phyloP scores from a whole-genome alignment of 2,329 filamentous ascomycete genomes.

The Apiospora malaysiana region DNA sequence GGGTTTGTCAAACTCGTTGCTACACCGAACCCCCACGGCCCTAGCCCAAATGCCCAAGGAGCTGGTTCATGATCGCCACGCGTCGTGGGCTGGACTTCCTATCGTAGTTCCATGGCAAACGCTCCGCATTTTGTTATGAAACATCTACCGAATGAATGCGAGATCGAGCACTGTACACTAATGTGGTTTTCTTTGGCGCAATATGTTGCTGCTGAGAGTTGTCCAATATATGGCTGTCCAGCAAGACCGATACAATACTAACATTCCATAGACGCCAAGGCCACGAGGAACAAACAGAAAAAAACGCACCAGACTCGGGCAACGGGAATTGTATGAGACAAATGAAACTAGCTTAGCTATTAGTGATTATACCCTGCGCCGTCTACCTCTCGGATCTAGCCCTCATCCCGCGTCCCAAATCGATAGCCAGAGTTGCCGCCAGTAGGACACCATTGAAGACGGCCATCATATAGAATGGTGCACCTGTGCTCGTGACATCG shows the following conservation, averaged over 20 bases:
- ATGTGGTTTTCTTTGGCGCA: too few species aligned
- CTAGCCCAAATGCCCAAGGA: too few species aligned
- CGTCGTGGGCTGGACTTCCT: too few species aligned
- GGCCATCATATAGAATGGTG: slow-evolving; percentile 95
- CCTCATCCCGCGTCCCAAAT: slow-evolving; percentile 41
- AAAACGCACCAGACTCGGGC: not conserved
- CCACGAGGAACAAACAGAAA: not conserved
- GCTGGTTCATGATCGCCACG: too few species aligned
- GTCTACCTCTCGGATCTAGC: slow-evolving; percentile 4
- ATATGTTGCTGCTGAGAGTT: too few species aligned
- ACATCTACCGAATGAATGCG: too few species aligned
- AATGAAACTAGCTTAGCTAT: not conserved
- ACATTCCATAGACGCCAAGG: not conserved
- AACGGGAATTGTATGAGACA: not conserved
- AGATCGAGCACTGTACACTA: too few species aligned
- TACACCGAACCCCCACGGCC: too few species aligned
- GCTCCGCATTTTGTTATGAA: too few species aligned
- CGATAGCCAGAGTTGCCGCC: slow-evolving; percentile 57
- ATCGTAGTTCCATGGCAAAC: too few species aligned
- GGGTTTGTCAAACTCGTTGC: too few species aligned
- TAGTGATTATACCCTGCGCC: not conserved
- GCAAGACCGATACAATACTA: not conserved
- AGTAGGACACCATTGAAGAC: slow-evolving; percentile 80
- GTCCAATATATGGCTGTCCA: too few species aligned
- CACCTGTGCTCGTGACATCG: slow-evolving; percentile 73